phyloP scores from a whole-genome alignment of 306 rosid species.

The Ochetophila trinervis region DNA sequence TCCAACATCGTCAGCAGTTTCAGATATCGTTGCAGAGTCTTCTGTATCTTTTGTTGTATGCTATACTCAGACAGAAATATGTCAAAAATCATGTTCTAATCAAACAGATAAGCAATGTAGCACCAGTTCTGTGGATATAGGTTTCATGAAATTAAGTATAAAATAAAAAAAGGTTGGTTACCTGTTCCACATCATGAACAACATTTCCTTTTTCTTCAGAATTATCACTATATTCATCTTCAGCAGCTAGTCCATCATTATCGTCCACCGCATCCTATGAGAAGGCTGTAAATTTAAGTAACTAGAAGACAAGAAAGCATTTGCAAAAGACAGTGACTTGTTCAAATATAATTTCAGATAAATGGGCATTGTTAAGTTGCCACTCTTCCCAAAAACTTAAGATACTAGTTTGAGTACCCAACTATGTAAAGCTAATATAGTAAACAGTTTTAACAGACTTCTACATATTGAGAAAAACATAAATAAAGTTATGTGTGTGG shows the following conservation, averaged over 20 bases:
- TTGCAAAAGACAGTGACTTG: not conserved
- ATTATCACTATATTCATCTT: slow-evolving; percentile 39
- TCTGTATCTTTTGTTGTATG: slow-evolving; percentile 40
- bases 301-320: slow-evolving; percentile 27
- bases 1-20: slow-evolving; percentile 35
- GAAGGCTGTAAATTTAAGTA: slow-evolving; percentile 36
- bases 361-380: too few species aligned
- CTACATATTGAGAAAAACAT: too few species aligned
- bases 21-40: slow-evolving; percentile 45
- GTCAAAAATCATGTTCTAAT: not conserved
- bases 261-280: slow-evolving; percentile 47
- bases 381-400: too few species aligned
- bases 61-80: slow-evolving; percentile 31
- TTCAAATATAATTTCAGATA: slow-evolving; percentile 4
- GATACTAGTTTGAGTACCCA: too few species aligned
- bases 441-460: too few species aligned
- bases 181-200: slow-evolving; percentile 51
- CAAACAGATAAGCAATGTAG: slow-evolving; percentile 12
- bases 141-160: slow-evolving; percentile 7
- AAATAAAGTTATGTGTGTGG: too few species aligned
- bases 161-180: slow-evolving; percentile 21
- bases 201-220: slow-evolving; percentile 33
- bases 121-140: slow-evolving; percentile 12
- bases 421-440: too few species aligned
- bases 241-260: slow-evolving; percentile 27